Evolutionary conservation across 805 yeast species (phyloP), one percentile per base, ranked within the genome.

Genomic region (Isabelozyma rhagii): DNA sequence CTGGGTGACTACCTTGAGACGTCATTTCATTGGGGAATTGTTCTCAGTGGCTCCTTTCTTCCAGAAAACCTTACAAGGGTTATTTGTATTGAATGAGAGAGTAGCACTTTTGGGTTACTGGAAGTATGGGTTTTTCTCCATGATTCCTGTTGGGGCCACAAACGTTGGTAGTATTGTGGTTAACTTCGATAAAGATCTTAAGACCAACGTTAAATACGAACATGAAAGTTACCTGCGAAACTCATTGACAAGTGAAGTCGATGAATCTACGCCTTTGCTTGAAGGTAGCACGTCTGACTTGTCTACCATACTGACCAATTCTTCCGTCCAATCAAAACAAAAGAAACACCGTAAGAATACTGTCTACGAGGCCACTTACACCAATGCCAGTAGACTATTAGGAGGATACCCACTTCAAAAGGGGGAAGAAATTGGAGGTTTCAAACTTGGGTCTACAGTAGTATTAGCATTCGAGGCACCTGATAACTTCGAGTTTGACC

Each of bases 71-170:
- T 79, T 94, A 50, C 85, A 86, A 47, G 93, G 94, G 39, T 78
- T 94, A 55, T 94, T 94, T 65, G 89, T 93, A 4, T 73, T 94
- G 57, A 94, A 94, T 65, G 99, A 94, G 70, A 80, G 99, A 59
- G 99, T 94, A 3, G 96, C 99, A 0, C 71, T 94, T 45, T 78
- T 94, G 49, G 99, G 99, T 1, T 84, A 89, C 61, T 94, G 99
- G 99, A 89, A 87, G 64, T 80, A 94, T 65, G 99, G 99, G 0
- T 94, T 94, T 60, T 94, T 94, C 72, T 86, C 96, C 55, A 94
- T 94, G 99, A 93, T 97, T 0, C 97, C 99, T 0, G 99, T 94
- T 10, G 99, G 99, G 11, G 99, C 99, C 21, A 94, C 99, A 2
- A 94, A 94, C 69, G 99, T 94, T 29, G 99, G 99, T 5, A 87